These are phyloP conservation scores for Rachicladosporium sp. DNA, from an alignment of 2,329 filamentous ascomycete genomes.

Conservation along the genomic window DNA sequence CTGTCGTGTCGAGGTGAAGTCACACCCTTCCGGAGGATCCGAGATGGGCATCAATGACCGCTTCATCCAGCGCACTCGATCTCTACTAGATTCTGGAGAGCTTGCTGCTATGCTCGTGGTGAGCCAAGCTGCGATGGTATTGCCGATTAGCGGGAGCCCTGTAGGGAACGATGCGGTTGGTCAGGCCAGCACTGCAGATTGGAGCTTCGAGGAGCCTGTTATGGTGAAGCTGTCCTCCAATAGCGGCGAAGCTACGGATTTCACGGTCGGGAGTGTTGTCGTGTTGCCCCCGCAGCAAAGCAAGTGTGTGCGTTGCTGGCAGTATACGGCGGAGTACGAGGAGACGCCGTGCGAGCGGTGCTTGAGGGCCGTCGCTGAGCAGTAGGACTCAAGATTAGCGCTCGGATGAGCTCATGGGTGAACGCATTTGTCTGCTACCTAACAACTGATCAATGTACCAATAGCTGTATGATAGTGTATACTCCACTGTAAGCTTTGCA, in stretches of 20 bases:
- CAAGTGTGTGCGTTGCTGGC: slow-evolving; percentile 88
- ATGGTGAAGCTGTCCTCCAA: slow-evolving; percentile 17
- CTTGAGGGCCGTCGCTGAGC: slow-evolving; percentile 46
- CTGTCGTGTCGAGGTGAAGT: slow-evolving; percentile 45
- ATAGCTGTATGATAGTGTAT: too few species aligned
- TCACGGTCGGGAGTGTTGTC: slow-evolving; percentile 14
- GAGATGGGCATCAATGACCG: too few species aligned
- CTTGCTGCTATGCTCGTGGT: slow-evolving; percentile 33
- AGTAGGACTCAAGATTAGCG: too few species aligned
- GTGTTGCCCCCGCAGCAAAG: slow-evolving; percentile 35
- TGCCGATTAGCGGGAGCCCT: slow-evolving; percentile 1
- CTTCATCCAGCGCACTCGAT: too few species aligned
- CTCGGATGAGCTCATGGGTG: too few species aligned
- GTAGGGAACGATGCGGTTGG: slow-evolving; percentile 7
- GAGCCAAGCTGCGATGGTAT: slow-evolving; percentile 22
- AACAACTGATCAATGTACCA: too few species aligned
- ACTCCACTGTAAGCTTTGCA: too few species aligned
- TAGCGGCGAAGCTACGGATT: background rate
- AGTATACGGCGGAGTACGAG: slow-evolving; percentile 56
- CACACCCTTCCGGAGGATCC: too few species aligned
- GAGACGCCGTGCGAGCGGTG: slow-evolving; percentile 62
- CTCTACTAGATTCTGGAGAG: slow-evolving; percentile 12
- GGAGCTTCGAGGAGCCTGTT: slow-evolving; percentile 33
- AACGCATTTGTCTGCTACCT: too few species aligned
- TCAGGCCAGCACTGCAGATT: slow-evolving; percentile 12